Conservation (phyloP, 192 early-diverging fungal genomes). For the Coemansia sp. region DNA sequence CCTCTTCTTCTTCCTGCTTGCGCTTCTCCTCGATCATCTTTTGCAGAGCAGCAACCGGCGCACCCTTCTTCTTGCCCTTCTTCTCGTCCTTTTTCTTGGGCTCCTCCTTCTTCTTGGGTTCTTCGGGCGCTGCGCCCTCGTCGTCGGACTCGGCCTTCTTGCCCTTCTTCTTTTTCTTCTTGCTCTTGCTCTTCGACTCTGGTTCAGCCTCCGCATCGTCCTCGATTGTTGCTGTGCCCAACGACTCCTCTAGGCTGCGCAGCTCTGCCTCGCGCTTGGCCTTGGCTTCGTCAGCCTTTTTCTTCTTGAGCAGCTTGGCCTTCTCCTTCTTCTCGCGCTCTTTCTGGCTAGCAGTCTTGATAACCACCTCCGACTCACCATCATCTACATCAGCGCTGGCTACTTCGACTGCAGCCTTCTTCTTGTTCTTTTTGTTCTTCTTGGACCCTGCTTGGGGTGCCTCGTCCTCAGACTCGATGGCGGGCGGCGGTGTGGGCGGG, state of each 20-base stretch:
- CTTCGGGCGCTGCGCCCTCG: slow-evolving; percentile 7
- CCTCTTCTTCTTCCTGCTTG: slow-evolving; percentile 69
- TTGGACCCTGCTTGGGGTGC: slow-evolving; percentile 11
- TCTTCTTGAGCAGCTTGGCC: slow-evolving; percentile 45
- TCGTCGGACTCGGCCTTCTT: slow-evolving; percentile 56
- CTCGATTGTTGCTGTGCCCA: slow-evolving; percentile 24
- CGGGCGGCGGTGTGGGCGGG: slow-evolving; percentile 9
- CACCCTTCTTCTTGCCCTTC: slow-evolving; percentile 37
- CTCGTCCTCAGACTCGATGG: slow-evolving; percentile 10
- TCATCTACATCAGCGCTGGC: slow-evolving; percentile 21
- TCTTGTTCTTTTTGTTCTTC: slow-evolving; percentile 42
- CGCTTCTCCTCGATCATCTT: slow-evolving; percentile 60
- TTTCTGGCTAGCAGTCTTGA: slow-evolving; percentile 56
- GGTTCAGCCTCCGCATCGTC: slow-evolving; percentile 16
- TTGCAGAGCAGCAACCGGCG: slow-evolving; percentile 46
- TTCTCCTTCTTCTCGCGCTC: slow-evolving; percentile 57
- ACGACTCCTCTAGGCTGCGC: slow-evolving; percentile 23
- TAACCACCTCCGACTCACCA: slow-evolving; percentile 47
- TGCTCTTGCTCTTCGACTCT: slow-evolving; percentile 47
- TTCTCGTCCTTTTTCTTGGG: slow-evolving; percentile 37
- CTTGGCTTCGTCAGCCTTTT: slow-evolving; percentile 42
- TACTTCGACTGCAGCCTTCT: slow-evolving; percentile 8
- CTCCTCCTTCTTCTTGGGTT: slow-evolving; percentile 10
- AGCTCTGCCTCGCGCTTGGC: slow-evolving; percentile 50
- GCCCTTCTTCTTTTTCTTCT: slow-evolving; percentile 58